Percentiles rank a stretch among this genome's conserved stretches.
phyloP scores from a whole-genome alignment of 768 basidiomycete genomes.

The Pisolithus orientalis region DNA sequence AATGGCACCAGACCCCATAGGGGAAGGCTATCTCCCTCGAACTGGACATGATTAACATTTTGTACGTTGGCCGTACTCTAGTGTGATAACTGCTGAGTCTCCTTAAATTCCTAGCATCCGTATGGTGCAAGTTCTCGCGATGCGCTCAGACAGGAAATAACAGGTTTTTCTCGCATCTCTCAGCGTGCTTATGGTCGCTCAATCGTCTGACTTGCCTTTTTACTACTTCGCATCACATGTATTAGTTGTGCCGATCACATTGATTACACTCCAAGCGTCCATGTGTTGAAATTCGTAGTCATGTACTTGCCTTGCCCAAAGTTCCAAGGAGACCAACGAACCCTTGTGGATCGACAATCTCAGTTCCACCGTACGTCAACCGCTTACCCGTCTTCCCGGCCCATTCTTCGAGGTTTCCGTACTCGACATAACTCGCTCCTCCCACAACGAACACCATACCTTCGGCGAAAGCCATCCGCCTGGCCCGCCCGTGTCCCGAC shows the following conservation, averaged over 20 bases:
- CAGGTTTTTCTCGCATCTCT: not conserved
- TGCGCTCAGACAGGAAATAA: conserved; percentile 50
- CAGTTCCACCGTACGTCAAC: conserved; percentile 93
- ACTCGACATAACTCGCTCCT: conserved; percentile 96
- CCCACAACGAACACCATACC: conserved; percentile 93
- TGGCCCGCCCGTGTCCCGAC: conserved; percentile 33
- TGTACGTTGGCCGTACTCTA: conserved; percentile 40
- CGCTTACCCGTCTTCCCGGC: conserved; percentile 73
- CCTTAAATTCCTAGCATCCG: conserved; percentile 48
- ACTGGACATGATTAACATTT: conserved; percentile 87
- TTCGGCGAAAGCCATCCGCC: conserved; percentile 77
- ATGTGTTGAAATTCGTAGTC: conserved; percentile 4
- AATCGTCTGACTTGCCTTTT: not conserved
- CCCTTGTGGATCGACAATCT: conserved; percentile 84
- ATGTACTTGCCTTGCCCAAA: conserved; percentile 45
- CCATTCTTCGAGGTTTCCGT: conserved; percentile 95
- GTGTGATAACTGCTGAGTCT: conserved; percentile 5
- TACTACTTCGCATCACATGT: not conserved
- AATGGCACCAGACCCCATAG: conserved; percentile 67
- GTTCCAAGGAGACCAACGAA: conserved; percentile 71
- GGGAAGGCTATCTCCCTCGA: conserved; percentile 73
- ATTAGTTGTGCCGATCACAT: not conserved
- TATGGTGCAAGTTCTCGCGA: conserved; percentile 71
- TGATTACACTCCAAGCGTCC: conserved; percentile 21
- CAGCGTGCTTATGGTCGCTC: conserved; percentile 19